phyloP scores from a whole-genome alignment of 2,329 filamentous ascomycete genomes.

The Colletotrichum costaricense region DNA sequence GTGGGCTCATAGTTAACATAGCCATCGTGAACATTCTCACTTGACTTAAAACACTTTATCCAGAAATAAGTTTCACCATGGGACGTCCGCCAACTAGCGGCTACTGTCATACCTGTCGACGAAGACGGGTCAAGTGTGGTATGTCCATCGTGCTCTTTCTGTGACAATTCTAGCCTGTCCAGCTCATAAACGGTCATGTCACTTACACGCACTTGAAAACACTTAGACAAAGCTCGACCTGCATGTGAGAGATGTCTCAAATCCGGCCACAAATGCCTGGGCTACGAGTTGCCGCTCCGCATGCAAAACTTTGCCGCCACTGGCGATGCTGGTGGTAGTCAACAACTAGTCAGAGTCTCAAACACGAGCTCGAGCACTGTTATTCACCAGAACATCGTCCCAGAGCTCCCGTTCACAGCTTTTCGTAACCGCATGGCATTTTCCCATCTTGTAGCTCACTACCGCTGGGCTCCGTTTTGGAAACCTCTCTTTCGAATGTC shows the following conservation, averaged over 20 bases:
- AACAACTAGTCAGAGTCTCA: neutral
- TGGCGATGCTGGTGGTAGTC: neutral
- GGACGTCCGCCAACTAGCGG: conserved; percentile 20
- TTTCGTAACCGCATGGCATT: conserved; percentile 25
- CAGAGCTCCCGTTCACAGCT: conserved; percentile 11
- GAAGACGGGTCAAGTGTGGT: conserved; percentile 26
- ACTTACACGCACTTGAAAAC: neutral
- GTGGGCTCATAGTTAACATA: too few species aligned
- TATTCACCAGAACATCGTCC: neutral
- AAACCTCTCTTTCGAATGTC: conserved; percentile 5
- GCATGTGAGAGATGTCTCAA: conserved; percentile 13
- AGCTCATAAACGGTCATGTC: neutral
- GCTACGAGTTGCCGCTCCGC: conserved; percentile 14
- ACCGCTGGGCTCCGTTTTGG: conserved; percentile 28
- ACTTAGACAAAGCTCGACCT: conserved; percentile 14
- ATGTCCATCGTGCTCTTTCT: neutral
- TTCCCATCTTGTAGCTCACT: conserved; percentile 13
- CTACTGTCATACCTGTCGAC: conserved; percentile 26
- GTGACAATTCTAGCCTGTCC: neutral
- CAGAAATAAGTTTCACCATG: neutral
- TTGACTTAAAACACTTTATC: neutral
- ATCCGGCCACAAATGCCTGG: conserved; percentile 22
- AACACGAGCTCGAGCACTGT: neutral
- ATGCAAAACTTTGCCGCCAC: conserved; percentile 21
- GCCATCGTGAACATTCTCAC: too few species aligned